Conservation (phyloP, 805 yeast species). For the Candida oleophila region DNA sequence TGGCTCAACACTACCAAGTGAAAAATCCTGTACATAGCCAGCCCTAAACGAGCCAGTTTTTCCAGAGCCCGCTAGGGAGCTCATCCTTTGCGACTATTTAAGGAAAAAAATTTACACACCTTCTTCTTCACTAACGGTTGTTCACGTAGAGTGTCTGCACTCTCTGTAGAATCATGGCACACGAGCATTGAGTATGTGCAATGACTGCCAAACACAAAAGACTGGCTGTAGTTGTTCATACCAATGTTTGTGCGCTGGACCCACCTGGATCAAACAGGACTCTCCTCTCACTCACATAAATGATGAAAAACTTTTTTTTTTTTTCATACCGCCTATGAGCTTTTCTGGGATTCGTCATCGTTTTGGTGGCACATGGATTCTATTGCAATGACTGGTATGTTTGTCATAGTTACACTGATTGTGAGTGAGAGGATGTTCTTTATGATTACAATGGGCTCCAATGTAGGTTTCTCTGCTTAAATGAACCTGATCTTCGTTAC, state of each 20-base stretch:
- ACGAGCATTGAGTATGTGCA: not conserved
- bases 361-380: conserved; percentile 49
- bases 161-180: not conserved
- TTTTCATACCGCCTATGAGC: conserved; percentile 39
- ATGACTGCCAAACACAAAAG: not conserved
- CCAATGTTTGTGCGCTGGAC: not conserved
- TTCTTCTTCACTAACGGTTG: not conserved
- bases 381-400: conserved; percentile 62
- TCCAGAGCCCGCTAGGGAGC: not conserved
- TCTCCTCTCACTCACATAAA: conserved; percentile 8
- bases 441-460: too few relatives aligned
- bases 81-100: not conserved
- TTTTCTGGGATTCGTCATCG: conserved; percentile 39
- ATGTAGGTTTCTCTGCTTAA: too few relatives aligned
- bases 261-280: too few relatives aligned
- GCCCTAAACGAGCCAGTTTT: not conserved
- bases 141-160: too few relatives aligned
- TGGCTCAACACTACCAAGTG: too few relatives aligned
- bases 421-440: not conserved
- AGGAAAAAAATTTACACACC: not conserved
- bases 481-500: too few relatives aligned
- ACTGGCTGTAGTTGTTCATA: not conserved
- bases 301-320: conserved; percentile 36
- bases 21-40: not conserved
- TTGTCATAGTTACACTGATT: conserved; percentile 89